phyloP scores from a whole-genome alignment of 129 eudicot genomes.

The Flaveria robusta region DNA sequence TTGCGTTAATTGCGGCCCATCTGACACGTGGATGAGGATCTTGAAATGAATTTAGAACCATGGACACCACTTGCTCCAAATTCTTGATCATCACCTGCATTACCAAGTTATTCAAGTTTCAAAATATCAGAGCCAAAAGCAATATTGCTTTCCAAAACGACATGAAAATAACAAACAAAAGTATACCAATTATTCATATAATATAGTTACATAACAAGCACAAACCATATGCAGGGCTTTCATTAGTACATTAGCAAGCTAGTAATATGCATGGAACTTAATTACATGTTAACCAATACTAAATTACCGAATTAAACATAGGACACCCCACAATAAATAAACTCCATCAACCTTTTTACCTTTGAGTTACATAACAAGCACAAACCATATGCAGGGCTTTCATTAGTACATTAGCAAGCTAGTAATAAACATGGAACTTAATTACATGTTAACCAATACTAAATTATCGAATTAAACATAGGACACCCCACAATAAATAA shows the following conservation, averaged over 20 bases:
- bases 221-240: not conserved
- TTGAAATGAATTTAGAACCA: slow-evolving; percentile 92
- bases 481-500: not conserved
- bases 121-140: not conserved
- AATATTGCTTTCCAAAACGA: not conserved
- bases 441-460: not conserved
- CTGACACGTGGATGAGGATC: slow-evolving; percentile 95
- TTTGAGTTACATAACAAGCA: not conserved
- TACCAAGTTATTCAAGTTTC: slow-evolving; percentile 15
- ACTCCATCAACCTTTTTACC: too few species aligned
- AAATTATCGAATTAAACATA: slow-evolving; percentile 2
- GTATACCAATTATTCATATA: not conserved
- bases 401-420: not conserved
- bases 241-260: not conserved
- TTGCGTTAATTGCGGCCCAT: slow-evolving; percentile 99
- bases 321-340: not conserved
- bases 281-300: not conserved
- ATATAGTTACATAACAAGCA: not conserved
- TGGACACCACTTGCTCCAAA: slow-evolving; percentile 88
- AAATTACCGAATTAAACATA: slow-evolving; percentile 2
- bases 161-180: not conserved
- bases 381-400: not conserved
- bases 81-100: slow-evolving; percentile 90
- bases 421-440: not conserved
- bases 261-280: not conserved